These are phyloP conservation scores for Calycina herbarum DNA, from an alignment of 2,329 filamentous ascomycete genomes.

Conservation along the genomic window DNA sequence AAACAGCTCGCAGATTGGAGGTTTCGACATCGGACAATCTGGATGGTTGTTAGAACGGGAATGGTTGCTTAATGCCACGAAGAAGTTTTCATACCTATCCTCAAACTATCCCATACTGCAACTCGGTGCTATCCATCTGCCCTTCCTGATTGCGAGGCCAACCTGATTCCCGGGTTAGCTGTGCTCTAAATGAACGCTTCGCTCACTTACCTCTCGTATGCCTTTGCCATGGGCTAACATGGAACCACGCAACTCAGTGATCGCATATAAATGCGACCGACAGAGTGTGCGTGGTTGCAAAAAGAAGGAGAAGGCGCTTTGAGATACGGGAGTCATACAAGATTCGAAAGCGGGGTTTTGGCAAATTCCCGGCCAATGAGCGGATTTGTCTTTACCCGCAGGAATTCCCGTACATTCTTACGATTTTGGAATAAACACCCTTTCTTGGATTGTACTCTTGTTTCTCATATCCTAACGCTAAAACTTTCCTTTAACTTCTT, in stretches of 20 bases:
- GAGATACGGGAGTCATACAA: neutral
- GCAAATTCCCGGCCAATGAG: neutral
- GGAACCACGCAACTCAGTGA: neutral
- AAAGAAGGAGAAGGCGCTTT: neutral
- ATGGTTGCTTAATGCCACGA: neutral
- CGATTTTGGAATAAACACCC: no score
- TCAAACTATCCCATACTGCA: neutral
- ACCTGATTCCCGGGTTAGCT: neutral
- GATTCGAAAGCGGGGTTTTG: neutral
- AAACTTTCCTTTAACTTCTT: no score
- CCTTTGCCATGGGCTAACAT: conserved; percentile 1
- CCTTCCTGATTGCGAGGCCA: neutral
- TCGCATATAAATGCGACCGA: neutral
- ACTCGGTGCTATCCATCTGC: neutral
- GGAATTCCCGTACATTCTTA: no score
- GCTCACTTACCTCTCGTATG: neutral
- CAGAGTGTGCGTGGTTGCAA: neutral
- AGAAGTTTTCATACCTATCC: neutral
- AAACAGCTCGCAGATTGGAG: neutral
- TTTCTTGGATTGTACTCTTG: no score
- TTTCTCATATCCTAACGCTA: no score
- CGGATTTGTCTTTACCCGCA: neutral
- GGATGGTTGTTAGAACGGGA: neutral
- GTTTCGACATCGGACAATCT: neutral
- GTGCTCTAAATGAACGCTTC: neutral